phyloP scores from a whole-genome alignment of 2,329 filamentous ascomycete species.

The Colletotrichum caudatum region DNA sequence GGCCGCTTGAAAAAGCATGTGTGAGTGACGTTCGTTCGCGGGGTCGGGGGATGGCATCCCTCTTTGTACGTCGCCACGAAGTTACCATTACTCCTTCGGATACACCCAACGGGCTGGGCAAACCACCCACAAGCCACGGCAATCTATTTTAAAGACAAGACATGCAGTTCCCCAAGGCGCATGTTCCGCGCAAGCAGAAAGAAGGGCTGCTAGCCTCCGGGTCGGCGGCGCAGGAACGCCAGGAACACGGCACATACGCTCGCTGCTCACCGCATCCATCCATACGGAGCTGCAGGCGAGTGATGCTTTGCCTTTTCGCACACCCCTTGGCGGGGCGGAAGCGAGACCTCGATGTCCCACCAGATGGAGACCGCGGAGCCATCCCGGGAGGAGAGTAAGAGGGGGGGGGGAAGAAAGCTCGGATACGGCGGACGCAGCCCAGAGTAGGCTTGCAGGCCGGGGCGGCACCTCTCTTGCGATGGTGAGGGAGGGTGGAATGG shows the following conservation, averaged over 20 bases:
- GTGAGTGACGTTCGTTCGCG: slow-evolving; percentile 6
- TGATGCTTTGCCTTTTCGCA: slow-evolving; percentile 12
- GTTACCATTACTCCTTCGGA: background rate
- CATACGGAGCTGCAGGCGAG: slow-evolving; percentile 20
- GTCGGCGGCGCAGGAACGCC: slow-evolving; percentile 29
- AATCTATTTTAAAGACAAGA: slow-evolving; percentile 35
- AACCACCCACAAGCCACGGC: slow-evolving; percentile 9
- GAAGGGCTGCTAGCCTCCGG: slow-evolving; percentile 11
- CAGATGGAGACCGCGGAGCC: background rate
- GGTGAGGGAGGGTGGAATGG: background rate
- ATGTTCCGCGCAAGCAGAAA: slow-evolving; percentile 9
- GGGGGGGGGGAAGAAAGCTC: slow-evolving; percentile 2
- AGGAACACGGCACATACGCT: slow-evolving; percentile 22
- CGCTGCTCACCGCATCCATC: slow-evolving; percentile 19
- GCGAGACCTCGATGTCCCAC: background rate
- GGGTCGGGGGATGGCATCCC: background rate
- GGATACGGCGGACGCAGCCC: slow-evolving; percentile 20
- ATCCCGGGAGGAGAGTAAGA: background rate
- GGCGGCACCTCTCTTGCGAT: slow-evolving; percentile 13
- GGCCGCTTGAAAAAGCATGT: slow-evolving; percentile 3
- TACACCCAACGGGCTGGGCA: background rate
- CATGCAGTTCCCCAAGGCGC: slow-evolving; percentile 17
- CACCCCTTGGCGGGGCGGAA: slow-evolving; percentile 21
- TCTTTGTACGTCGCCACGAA: slow-evolving; percentile 25
- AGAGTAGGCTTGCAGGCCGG: slow-evolving; percentile 19